Evolutionary conservation across 768 basidiomycete species (phyloP).

Genomic region (Phylloporus sp.): DNA sequence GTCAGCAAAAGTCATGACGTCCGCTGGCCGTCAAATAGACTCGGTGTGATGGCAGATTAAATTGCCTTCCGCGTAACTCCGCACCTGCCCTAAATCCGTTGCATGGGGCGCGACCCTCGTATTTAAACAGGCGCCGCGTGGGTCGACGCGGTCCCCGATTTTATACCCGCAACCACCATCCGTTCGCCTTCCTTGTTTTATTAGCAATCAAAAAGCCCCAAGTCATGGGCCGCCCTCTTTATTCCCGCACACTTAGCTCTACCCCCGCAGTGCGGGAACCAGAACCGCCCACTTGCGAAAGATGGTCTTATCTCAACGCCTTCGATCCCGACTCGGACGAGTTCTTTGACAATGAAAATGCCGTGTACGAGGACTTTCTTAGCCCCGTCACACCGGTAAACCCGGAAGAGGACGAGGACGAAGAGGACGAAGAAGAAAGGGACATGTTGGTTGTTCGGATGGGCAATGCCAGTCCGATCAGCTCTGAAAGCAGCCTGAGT

Average conservation of each 20-base stretch:
- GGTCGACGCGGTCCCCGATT: background rate
- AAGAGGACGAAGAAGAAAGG: constrained; percentile 27
- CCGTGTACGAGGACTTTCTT: constrained; percentile 61
- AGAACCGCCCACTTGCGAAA: constrained; percentile 41
- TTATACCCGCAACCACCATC: constrained; percentile 9
- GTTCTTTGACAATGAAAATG: constrained; percentile 56
- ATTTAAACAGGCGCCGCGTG: constrained; percentile 13
- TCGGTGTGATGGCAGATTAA: no score
- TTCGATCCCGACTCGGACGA: constrained; percentile 83
- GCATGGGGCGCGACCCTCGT: constrained; percentile 2
- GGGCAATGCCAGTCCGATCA: constrained; percentile 32
- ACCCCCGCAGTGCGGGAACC: constrained; percentile 42
- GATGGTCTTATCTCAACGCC: constrained; percentile 59
- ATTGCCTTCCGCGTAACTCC: constrained; percentile 22
- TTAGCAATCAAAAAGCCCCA: constrained; percentile 11
- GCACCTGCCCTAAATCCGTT: constrained; percentile 32
- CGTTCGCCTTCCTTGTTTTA: constrained; percentile 22
- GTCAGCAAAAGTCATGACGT: no score
- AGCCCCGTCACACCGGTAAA: constrained; percentile 30
- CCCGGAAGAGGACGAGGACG: constrained; percentile 15
- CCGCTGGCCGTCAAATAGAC: no score
- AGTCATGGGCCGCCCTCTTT: constrained; percentile 57
- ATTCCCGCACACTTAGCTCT: constrained; percentile 40
- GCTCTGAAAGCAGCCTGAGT: constrained; percentile 41
- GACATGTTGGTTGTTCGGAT: constrained; percentile 30